A percentile compares a stretch with the other conserved stretches of the same genome.
Evolutionary conservation across 75 land plant genomes (phyloP).

Genomic region (Cupressus sempervirens): DNA sequence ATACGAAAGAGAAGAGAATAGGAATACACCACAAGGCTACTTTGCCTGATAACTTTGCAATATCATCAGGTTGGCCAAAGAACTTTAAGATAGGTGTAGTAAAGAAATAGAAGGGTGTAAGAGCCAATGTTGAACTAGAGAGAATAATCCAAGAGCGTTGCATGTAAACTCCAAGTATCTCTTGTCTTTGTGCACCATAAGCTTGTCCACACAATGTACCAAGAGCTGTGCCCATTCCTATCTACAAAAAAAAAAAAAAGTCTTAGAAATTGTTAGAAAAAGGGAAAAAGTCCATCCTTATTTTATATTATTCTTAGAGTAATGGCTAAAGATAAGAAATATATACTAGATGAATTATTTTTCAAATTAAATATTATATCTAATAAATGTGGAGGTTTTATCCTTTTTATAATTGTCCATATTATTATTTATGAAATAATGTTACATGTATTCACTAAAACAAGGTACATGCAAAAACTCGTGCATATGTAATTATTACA

Average conservation of each 20-base stretch:
- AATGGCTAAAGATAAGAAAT: no score
- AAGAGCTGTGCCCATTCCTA: constrained; percentile 16
- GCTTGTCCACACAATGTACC: constrained; percentile 27
- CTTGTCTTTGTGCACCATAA: constrained; percentile 17
- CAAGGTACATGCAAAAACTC: no score
- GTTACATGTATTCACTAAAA: no score
- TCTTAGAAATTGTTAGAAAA: no score
- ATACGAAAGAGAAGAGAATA: not conserved
- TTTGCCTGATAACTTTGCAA: constrained; percentile 12
- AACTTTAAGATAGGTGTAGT: not conserved
- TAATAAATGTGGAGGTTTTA: no score
- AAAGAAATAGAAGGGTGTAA: not conserved
- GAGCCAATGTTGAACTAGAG: not conserved
- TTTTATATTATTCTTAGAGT: no score
- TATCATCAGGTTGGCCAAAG: constrained; percentile 12
- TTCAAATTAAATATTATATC: no score
- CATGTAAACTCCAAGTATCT: constrained; percentile 22
- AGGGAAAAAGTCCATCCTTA: no score
- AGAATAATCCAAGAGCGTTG: constrained; percentile 21
- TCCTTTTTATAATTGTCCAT: no score
- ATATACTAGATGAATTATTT: no score
- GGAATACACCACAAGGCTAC: constrained; percentile 9
- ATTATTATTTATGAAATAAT: no score
- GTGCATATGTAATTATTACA: no score
- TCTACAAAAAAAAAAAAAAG: not conserved